Evolutionary conservation across 768 basidiomycete genomes (phyloP), one percentile per base, ranked within the genome.

Genomic region (Floccularia luteovirens): DNA sequence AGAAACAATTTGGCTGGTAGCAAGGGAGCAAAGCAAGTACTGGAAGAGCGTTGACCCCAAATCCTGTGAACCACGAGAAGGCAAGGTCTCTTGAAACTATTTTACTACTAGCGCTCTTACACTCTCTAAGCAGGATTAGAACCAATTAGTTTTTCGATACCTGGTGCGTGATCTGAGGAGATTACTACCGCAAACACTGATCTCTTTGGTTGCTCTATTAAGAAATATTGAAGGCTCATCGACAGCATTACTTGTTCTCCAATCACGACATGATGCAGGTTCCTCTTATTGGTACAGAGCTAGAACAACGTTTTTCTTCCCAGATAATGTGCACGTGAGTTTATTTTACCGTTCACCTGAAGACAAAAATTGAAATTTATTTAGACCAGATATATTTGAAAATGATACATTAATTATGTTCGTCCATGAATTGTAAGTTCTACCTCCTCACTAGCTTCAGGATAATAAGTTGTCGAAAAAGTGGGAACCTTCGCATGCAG

Each of bases 241-340:
- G 94, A n/a, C 80, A 87, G 44, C 72, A 88, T 48, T 82, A 86
- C 43, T 62, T 99, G 24, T 88, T 78, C 61, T 69, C 73, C n/a
- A 70, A 72, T 20, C 77, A 89, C 56, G 63, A 75, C 7, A 81
- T 98, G 75, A 75, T 88, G 58, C 77, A 84, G 51, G 70, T 96
- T 7, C 92, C 91, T 1, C 63, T 96, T 43, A 69, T 87, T 39
- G 74, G 68, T 22, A 48, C 66, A 11, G 76, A 77, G 10, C 66
- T 91, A 30, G 79, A 88, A 51, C 69, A 73, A 33, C 69, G 77
- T 2, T 97, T 90, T 57, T 75, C 77, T 6, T 72, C 82, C 1
- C 92, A 97, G 57, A 71, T 96, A 31, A 77, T 91, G 59, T 87
- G 87, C 80, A 88, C 87, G 93, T 93, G 60, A 45, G 89, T 66